phyloP scores from a whole-genome alignment of 1,284 basidiomycete genomes.

The Gomphus sp. region DNA sequence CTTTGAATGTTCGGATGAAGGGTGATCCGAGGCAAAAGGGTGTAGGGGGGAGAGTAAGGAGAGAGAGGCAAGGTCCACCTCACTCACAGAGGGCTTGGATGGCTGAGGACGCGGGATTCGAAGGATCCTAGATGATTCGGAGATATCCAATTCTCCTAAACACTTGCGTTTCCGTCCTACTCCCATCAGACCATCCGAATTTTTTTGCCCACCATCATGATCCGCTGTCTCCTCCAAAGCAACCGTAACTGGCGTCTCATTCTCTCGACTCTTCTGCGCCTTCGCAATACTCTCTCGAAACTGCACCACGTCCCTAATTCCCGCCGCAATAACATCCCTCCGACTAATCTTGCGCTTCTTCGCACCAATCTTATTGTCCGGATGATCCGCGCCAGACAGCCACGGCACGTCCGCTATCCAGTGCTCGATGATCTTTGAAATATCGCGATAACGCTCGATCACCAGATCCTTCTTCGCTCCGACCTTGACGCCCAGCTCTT shows the following conservation, averaged over 20 bases:
- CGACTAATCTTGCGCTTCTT: constrained; percentile 32
- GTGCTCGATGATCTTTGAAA: constrained; percentile 48
- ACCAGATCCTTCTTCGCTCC: constrained; percentile 44
- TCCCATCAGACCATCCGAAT: constrained; percentile 18
- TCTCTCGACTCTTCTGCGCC: constrained; percentile 26
- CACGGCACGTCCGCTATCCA: constrained; percentile 62
- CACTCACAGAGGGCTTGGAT: not conserved
- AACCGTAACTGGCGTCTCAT: constrained; percentile 19
- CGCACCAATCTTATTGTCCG: constrained; percentile 27
- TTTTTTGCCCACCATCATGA: constrained; percentile 20
- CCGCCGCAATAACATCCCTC: constrained; percentile 42
- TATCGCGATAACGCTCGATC: constrained; percentile 55
- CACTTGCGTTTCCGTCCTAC: constrained; percentile 7
- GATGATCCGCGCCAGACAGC: constrained; percentile 39
- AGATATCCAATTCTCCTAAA: constrained; percentile 3
- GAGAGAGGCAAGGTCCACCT: constrained; percentile 5
- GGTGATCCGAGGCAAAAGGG: not conserved
- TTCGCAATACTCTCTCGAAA: constrained; percentile 53
- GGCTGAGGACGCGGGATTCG: constrained; percentile 14
- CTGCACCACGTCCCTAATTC: constrained; percentile 56
- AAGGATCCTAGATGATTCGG: constrained; percentile 6
- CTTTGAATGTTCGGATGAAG: not conserved
- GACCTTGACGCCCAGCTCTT: constrained; percentile 45
- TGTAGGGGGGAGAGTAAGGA: constrained; percentile 7
- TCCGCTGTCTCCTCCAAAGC: constrained; percentile 23